phyloP scores from a whole-genome alignment of 2,329 filamentous ascomycete genomes.

The Aureobasidium leucospermi region DNA sequence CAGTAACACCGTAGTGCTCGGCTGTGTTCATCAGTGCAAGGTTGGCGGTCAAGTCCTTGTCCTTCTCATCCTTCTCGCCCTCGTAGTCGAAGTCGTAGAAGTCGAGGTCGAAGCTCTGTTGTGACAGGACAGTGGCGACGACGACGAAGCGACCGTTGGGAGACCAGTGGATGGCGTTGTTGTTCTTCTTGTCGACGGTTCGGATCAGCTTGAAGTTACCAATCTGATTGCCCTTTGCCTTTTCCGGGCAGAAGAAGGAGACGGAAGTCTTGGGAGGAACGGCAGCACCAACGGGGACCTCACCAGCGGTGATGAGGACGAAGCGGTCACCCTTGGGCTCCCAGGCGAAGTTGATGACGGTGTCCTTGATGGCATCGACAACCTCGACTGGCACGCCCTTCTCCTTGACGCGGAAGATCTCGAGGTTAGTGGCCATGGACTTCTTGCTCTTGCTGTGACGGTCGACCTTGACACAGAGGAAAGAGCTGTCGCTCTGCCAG shows the following conservation, averaged over 20 bases:
- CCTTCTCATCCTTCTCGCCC: conserved; percentile 85
- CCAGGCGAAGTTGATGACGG: conserved; percentile 99
- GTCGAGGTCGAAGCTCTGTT: conserved; percentile 90
- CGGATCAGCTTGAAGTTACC: conserved; percentile 96
- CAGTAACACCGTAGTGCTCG: conserved; percentile 96
- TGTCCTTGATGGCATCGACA: conserved; percentile 95
- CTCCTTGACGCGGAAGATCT: conserved; percentile 95
- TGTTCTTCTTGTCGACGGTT: conserved; percentile 98
- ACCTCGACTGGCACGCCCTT: conserved; percentile 98
- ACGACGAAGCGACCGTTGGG: conserved; percentile 92
- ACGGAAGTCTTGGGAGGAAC: conserved; percentile 91
- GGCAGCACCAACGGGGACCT: conserved; percentile 68
- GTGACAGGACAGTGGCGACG: conserved; percentile 84
- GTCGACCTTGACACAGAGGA: conserved; percentile 97
- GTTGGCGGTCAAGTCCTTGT: conserved; percentile 92
- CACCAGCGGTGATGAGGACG: conserved; percentile 90
- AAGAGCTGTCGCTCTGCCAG: conserved; percentile 93
- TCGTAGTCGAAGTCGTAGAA: conserved; percentile 98
- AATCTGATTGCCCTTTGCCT: conserved; percentile 69
- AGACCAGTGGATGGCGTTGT: conserved; percentile 99
- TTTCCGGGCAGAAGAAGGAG: conserved; percentile 94
- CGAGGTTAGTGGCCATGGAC: conserved; percentile 89
- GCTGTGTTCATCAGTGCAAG: conserved; percentile 87
- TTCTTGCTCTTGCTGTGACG: conserved; percentile 99
- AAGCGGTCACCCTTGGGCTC: conserved; percentile 97